These are phyloP conservation scores for Eutrema salsugineum DNA, from an alignment of 441 rosid genomes.

Conservation along the genomic window DNA sequence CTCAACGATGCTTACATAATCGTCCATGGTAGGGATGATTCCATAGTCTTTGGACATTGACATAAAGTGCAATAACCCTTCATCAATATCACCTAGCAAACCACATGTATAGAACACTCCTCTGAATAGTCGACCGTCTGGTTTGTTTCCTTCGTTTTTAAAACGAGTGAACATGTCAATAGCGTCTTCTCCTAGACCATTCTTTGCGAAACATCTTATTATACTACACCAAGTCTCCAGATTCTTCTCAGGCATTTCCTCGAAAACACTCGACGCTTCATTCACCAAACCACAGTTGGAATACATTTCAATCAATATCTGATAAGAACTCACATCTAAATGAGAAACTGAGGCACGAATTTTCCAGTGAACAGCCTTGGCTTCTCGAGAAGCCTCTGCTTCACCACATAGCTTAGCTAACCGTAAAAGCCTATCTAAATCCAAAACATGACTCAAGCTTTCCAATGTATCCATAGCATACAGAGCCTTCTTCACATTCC, in stretches of 20 bases:
- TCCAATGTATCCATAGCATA: slow-evolving; percentile 45
- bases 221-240: slow-evolving; percentile 60
- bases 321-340: slow-evolving; percentile 39
- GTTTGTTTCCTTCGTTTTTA: slow-evolving; percentile 61
- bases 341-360: slow-evolving; percentile 33
- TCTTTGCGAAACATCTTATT: slow-evolving; percentile 67
- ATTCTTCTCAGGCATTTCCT: slow-evolving; percentile 50
- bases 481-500: slow-evolving; percentile 59
- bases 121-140: slow-evolving; percentile 54
- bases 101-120: slow-evolving; percentile 65
- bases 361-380: slow-evolving; percentile 54
- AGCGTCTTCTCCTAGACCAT: slow-evolving; percentile 79
- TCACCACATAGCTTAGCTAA: slow-evolving; percentile 70
- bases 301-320: slow-evolving; percentile 66
- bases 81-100: slow-evolving; percentile 60
- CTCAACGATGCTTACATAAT: slow-evolving; percentile 56
- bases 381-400: slow-evolving; percentile 55
- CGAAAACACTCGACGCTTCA: slow-evolving; percentile 49
- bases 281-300: slow-evolving; percentile 53
- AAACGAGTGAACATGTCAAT: slow-evolving; percentile 65
- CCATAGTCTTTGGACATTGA: slow-evolving; percentile 65
- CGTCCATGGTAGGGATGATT: slow-evolving; percentile 60
- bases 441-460: slow-evolving; percentile 40
- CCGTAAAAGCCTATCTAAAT: slow-evolving; percentile 39
- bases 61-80: slow-evolving; percentile 74